phyloP scores from a whole-genome alignment of 768 basidiomycete genomes.

The Podaxis sp. region DNA sequence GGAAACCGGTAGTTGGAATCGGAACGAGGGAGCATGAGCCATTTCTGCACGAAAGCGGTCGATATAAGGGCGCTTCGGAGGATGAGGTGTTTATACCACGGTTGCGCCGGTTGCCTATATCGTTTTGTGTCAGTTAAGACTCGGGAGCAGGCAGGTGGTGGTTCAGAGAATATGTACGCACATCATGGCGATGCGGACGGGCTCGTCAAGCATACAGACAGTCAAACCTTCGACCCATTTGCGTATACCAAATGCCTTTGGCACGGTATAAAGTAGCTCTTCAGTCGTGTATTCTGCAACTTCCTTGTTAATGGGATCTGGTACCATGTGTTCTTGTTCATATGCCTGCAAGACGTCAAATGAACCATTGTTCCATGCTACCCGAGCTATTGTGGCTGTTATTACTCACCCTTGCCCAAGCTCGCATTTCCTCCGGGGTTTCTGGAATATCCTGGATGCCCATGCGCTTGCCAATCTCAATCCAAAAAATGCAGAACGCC shows the following conservation, averaged over 20 bases:
- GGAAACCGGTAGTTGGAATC: conserved; percentile 19
- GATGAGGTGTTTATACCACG: conserved; percentile 30
- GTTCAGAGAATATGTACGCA: conserved; percentile 21
- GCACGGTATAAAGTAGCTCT: conserved; percentile 40
- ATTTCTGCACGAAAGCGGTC: conserved; percentile 33
- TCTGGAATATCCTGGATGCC: conserved; percentile 46
- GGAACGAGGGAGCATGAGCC: conserved; percentile 39
- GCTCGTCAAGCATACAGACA: conserved; percentile 40
- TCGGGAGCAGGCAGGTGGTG: neutral
- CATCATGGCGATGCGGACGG: conserved; percentile 50
- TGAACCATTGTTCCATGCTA: neutral
- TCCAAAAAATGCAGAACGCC: conserved; percentile 44
- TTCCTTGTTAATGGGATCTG: conserved; percentile 37
- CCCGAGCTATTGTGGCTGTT: too few species aligned
- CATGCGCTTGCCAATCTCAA: conserved; percentile 47
- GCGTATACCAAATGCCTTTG: conserved; percentile 37
- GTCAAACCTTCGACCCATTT: conserved; percentile 32
- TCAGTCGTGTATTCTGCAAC: conserved; percentile 40
- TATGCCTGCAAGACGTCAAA: conserved; percentile 31
- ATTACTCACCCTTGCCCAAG: conserved; percentile 38
- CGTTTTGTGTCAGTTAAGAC: neutral
- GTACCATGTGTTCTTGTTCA: conserved; percentile 41
- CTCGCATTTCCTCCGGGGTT: conserved; percentile 33
- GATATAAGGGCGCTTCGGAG: conserved; percentile 23
- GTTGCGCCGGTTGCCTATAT: conserved; percentile 37